A percentile compares a stretch with the other conserved stretches of the same genome.
These are phyloP conservation scores for Phialophora macrospora DNA, from an alignment of 2,329 filamentous ascomycete genomes.

Conservation along the genomic window DNA sequence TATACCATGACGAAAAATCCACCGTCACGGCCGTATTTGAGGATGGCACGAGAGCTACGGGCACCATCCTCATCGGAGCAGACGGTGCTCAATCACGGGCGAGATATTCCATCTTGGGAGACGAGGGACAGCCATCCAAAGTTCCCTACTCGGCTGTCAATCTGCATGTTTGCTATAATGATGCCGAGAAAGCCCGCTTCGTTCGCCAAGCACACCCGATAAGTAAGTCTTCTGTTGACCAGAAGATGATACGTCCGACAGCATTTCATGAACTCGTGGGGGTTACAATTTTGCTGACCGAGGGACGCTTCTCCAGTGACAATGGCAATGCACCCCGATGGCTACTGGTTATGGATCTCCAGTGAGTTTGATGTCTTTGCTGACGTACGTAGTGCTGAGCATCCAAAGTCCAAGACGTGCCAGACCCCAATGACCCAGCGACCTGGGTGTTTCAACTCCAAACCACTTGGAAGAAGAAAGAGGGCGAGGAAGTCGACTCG, in stretches of 20 bases:
- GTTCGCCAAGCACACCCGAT: conserved; percentile 37
- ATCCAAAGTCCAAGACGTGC: conserved; percentile 39
- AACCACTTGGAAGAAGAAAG: conserved; percentile 38
- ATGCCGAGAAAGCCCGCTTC: conserved; percentile 38
- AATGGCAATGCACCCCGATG: conserved; percentile 32
- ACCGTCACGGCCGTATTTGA: conserved; percentile 32
- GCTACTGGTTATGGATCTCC: conserved; percentile 33
- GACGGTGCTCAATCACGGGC: conserved; percentile 41
- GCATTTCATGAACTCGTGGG: not conserved
- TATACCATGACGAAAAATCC: conserved; percentile 29
- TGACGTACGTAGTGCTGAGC: conserved; percentile 11
- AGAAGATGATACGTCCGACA: not conserved
- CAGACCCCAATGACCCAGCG: conserved; percentile 39
- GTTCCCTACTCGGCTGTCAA: conserved; percentile 39
- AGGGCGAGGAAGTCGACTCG: conserved; percentile 30
- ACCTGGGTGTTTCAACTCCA: conserved; percentile 43
- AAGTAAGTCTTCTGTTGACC: conserved; percentile 5
- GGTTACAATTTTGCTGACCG: not conserved
- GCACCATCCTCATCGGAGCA: conserved; percentile 39
- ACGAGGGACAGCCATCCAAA: conserved; percentile 32
- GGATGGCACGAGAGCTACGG: conserved; percentile 35
- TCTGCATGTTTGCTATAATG: conserved; percentile 38
- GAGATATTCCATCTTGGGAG: conserved; percentile 31
- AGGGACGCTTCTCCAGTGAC: conserved; percentile 13
- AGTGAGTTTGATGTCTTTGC: conserved; percentile 22